These are phyloP conservation scores for Blastobotrys malaysiensis DNA, from an alignment of 1,139 yeast species.

Conservation along the genomic window DNA sequence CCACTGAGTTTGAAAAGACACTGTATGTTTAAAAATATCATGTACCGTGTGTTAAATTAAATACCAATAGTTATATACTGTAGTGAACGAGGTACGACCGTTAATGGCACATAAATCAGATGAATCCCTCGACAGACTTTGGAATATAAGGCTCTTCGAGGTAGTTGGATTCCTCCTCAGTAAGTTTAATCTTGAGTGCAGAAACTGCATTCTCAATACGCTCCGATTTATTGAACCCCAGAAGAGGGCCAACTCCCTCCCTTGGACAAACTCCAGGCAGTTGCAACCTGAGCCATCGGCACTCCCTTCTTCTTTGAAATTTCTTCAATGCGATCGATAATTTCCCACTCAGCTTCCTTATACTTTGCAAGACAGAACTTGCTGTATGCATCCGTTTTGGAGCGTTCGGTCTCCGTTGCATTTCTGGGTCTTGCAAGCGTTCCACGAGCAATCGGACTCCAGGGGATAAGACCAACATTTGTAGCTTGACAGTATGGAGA, in stretches of 20 bases:
- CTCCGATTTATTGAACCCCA: constrained; percentile 47
- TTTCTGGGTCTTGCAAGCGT: constrained; percentile 39
- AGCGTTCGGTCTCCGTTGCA: neutral
- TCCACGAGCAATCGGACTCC: constrained; percentile 49
- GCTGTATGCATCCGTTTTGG: no score
- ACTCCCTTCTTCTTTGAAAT: constrained; percentile 43
- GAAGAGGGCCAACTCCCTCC: constrained; percentile 50
- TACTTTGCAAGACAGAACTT: no score
- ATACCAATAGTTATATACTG: neutral
- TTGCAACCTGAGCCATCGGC: constrained; percentile 50
- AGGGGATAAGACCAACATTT: constrained; percentile 47
- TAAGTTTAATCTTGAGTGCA: constrained; percentile 41
- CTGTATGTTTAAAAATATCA: no score
- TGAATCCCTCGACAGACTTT: neutral
- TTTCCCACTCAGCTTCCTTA: constrained; percentile 16
- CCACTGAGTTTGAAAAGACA: no score
- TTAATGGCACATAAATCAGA: no score
- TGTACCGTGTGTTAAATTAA: no score
- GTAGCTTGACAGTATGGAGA: constrained; percentile 47
- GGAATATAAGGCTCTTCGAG: constrained; percentile 47
- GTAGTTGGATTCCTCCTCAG: constrained; percentile 42
- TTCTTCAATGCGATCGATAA: constrained; percentile 48
- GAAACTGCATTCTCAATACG: constrained; percentile 50
- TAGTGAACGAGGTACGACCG: no score
- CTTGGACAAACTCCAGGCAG: constrained; percentile 51